Percentiles rank a stretch among this genome's conserved stretches.
These are phyloP conservation scores for Cucumis hystrix DNA, from an alignment of 306 rosid species.

Conservation along the genomic window DNA sequence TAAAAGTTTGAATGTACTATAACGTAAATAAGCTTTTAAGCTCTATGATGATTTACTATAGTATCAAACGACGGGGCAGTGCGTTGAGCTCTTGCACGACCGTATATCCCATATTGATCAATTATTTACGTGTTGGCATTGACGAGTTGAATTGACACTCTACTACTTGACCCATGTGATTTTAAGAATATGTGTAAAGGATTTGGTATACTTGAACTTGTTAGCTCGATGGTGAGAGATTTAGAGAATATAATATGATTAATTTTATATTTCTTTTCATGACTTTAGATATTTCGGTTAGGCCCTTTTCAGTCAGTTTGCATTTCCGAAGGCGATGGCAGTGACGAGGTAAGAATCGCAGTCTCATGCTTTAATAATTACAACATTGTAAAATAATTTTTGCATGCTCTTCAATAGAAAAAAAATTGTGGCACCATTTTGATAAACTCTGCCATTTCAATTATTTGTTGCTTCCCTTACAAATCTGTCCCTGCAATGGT, in stretches of 20 bases:
- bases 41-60: neutral
- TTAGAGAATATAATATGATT: neutral
- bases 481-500: neutral
- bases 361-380: neutral
- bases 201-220: neutral
- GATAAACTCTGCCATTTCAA: neutral
- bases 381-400: too few species aligned
- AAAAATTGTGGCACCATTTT: neutral
- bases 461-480: neutral
- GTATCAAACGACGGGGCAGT: neutral
- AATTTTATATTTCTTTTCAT: constrained; percentile 10
- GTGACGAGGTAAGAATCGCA: constrained; percentile 32
- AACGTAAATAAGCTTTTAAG: neutral
- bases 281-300: constrained; percentile 52
- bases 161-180: neutral
- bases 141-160: neutral
- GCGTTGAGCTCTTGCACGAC: neutral
- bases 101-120: neutral
- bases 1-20: neutral
- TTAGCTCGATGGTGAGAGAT: neutral
- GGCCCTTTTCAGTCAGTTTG: constrained; percentile 58
- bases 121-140: neutral
- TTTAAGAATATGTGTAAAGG: neutral
- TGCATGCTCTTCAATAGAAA: neutral
- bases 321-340: constrained; percentile 31